A percentile compares a stretch with the other conserved stretches of the same genome.
phyloP scores from a whole-genome alignment of 345 rosid genomes.

The Cochlearia excelsa region DNA sequence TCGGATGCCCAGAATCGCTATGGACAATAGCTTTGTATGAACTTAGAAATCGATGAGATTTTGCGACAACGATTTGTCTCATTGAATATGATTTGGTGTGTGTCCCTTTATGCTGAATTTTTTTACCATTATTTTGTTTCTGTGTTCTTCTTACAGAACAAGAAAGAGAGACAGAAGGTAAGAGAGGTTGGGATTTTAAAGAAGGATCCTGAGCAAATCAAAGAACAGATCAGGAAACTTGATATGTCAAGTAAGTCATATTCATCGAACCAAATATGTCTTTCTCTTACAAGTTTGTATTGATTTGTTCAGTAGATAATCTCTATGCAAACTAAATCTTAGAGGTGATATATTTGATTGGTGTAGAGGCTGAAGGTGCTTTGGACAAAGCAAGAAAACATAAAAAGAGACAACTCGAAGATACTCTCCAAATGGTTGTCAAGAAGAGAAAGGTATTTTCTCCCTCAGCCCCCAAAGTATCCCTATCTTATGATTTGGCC shows the following conservation, averaged over 20 bases:
- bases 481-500: constrained; percentile 15
- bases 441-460: constrained; percentile 82
- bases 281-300: background rate
- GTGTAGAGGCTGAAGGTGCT: constrained; percentile 97
- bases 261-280: background rate
- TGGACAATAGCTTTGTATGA: constrained; percentile 9
- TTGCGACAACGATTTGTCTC: background rate
- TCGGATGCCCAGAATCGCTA: background rate
- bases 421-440: constrained; percentile 80
- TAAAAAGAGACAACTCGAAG: constrained; percentile 98
- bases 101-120: background rate
- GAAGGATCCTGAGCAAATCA: constrained; percentile 88
- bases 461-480: background rate
- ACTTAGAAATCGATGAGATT: background rate
- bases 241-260: constrained; percentile 79
- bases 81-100: background rate
- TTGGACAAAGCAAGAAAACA: constrained; percentile 99
- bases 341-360: constrained; percentile 25
- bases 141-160: constrained; percentile 57
- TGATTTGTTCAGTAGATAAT: background rate
- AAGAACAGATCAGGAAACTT: constrained; percentile 87
- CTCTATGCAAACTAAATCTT: constrained; percentile 14
- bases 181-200: constrained; percentile 97
- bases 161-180: constrained; percentile 96
- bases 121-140: background rate